These are phyloP conservation scores for Neonothopanus nambi DNA, from an alignment of 1,284 basidiomycete genomes.

Conservation along the genomic window DNA sequence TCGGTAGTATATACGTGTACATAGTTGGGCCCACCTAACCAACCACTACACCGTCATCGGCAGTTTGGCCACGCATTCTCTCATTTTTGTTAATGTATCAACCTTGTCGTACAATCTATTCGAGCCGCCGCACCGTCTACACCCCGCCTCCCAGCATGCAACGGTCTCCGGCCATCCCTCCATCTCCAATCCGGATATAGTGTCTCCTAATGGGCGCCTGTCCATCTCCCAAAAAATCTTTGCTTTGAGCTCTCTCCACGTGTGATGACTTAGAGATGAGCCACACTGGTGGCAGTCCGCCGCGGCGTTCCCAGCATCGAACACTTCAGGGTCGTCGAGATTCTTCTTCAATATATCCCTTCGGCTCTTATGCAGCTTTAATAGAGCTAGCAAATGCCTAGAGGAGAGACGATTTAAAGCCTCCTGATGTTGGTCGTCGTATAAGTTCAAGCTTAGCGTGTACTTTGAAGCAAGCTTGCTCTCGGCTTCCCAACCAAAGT, in stretches of 20 bases:
- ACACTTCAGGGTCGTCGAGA: slow-evolving; percentile 29
- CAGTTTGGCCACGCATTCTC: slow-evolving; percentile 5
- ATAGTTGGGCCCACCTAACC: neutral
- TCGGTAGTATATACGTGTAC: no score
- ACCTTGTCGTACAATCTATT: slow-evolving; percentile 6
- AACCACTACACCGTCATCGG: slow-evolving; percentile 9
- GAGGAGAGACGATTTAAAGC: slow-evolving; percentile 29
- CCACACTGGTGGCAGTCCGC: slow-evolving; percentile 21
- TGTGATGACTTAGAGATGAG: slow-evolving; percentile 29
- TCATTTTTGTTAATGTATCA: slow-evolving; percentile 10
- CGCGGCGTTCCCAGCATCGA: slow-evolving; percentile 30
- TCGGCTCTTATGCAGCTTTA: slow-evolving; percentile 33
- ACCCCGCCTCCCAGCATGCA: slow-evolving; percentile 11
- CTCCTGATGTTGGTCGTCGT: slow-evolving; percentile 27
- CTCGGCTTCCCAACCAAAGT: slow-evolving; percentile 42
- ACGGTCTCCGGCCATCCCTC: slow-evolving; percentile 15
- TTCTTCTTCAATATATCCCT: slow-evolving; percentile 31
- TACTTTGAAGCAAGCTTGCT: slow-evolving; percentile 34
- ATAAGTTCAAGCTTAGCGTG: slow-evolving; percentile 32
- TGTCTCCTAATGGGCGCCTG: slow-evolving; percentile 6
- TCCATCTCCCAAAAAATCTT: slow-evolving; percentile 41
- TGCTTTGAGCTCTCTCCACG: slow-evolving; percentile 37
- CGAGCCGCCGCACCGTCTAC: slow-evolving; percentile 1
- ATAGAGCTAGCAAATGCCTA: slow-evolving; percentile 30
- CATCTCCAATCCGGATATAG: slow-evolving; percentile 13